Evolutionary conservation across 768 basidiomycete genomes (phyloP), one percentile per base, ranked within the genome.

Genomic region (Panellus pusillus): DNA sequence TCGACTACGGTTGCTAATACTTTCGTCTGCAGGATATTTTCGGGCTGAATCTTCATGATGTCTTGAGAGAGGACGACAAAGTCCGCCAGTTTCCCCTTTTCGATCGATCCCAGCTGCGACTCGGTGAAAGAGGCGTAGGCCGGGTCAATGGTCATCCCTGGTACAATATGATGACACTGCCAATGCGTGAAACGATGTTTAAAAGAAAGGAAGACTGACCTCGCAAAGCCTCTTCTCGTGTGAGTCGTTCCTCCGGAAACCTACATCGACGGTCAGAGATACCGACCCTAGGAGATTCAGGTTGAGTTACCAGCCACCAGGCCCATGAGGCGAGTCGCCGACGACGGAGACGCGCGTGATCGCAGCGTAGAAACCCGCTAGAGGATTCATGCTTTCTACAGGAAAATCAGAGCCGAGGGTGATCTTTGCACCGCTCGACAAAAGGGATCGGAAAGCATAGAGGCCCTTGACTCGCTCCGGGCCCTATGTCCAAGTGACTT

Each of bases 401-500:
- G 96, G 96, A 68, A 98, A 97, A 67, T 98, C 95, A 2, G 93
- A 93, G 3, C 96, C 95, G 0, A 97, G 78, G 0, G 93, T 83
- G 47, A 94, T 83, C 48, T 79, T 70, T 44, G 84, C 83, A 42
- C 84, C 81, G 51, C 55, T 92, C 84, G 78, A 67, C 9, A 93
- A 71, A 42, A 96, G 76, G 0, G 86, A 80, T 58, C 84, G 84
- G 73, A 93, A 98, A 0, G 94, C 93, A 63, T 98, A 98, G 1
- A 95, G 91, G 9, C 91, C 88, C 66, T 81, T 85, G 56, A 96
- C 87, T 20, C 96, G 78, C 46, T 89, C 81, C 0, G 85, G 74
- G 0, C 96, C 93, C 91, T 91, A 41, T 42, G 27, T 40, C 44
- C 50, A 52, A 55, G 42, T 6, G 58, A 38, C 18, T 11, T 24